Percentiles rank a stretch among this genome's conserved stretches.
Conservation (phyloP, 2,329 filamentous ascomycete species). For the Calonectria pauciramosa region DNA sequence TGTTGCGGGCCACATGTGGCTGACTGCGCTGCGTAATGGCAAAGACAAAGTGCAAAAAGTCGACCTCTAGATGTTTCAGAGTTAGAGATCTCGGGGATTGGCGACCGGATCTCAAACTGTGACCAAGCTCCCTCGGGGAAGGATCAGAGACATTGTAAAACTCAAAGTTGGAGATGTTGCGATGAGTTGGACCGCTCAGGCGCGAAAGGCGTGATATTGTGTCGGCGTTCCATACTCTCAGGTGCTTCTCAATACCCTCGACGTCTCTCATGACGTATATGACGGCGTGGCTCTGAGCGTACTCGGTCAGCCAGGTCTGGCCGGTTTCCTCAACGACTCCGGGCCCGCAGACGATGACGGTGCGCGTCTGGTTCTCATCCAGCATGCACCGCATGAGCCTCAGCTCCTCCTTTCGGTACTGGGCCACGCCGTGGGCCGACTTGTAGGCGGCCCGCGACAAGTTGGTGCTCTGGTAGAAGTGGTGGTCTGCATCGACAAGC, state of each 20-base stretch:
- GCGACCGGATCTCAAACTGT: not conserved
- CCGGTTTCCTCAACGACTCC: constrained; percentile 67
- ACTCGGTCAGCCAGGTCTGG: constrained; percentile 51
- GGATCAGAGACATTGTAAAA: constrained; percentile 28
- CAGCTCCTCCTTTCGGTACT: constrained; percentile 33
- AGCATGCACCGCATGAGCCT: constrained; percentile 56
- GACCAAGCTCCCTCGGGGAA: not conserved
- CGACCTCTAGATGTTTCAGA: constrained; percentile 24
- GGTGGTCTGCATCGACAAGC: constrained; percentile 70
- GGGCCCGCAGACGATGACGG: constrained; percentile 70
- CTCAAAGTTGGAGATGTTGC: constrained; percentile 26
- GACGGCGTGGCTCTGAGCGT: constrained; percentile 22
- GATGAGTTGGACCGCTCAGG: constrained; percentile 13
- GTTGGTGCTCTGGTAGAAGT: constrained; percentile 70
- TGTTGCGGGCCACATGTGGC: constrained; percentile 14
- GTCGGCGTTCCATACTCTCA: constrained; percentile 20
- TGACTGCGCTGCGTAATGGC: not conserved
- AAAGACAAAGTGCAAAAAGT: constrained; percentile 25
- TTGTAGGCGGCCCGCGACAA: constrained; percentile 68
- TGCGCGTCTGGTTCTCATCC: constrained; percentile 62
- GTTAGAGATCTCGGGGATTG: constrained; percentile 22
- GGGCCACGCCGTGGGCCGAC: constrained; percentile 48
- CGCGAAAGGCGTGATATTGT: constrained; percentile 26
- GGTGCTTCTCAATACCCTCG: constrained; percentile 22
- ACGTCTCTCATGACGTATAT: constrained; percentile 29